Conservation (phyloP, 768 basidiomycete genomes). For the Hericium coralloides region DNA sequence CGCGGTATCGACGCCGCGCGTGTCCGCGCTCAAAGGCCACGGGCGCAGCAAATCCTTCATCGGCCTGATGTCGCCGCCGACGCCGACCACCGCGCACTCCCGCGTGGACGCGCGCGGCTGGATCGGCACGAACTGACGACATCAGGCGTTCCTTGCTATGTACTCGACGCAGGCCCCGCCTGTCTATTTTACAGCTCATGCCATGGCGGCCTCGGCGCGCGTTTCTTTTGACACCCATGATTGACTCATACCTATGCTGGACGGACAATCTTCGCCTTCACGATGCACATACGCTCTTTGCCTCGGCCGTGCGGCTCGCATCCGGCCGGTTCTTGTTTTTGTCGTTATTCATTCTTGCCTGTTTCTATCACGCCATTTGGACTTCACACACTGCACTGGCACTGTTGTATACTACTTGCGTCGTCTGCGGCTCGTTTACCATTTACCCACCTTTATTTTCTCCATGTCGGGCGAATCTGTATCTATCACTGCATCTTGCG, state of each 20-base stretch:
- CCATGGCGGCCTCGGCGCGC: too few relatives aligned
- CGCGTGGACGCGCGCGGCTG: slow-evolving; percentile 82
- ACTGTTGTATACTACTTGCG: slow-evolving; percentile 8
- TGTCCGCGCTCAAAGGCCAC: slow-evolving; percentile 56
- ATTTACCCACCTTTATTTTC: slow-evolving; percentile 1
- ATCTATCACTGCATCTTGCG: slow-evolving; percentile 5
- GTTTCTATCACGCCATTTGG: slow-evolving; percentile 14
- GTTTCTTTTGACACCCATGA: background rate
- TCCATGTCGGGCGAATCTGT: slow-evolving; percentile 5
- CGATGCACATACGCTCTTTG: slow-evolving; percentile 11
- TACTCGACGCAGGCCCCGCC: background rate
- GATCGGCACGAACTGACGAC: slow-evolving; percentile 41
- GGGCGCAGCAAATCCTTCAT: slow-evolving; percentile 71
- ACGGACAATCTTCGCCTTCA: slow-evolving; percentile 9
- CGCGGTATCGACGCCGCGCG: slow-evolving; percentile 53
- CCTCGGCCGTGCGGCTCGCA: background rate
- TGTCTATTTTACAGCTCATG: too few relatives aligned
- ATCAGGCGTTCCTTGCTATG: background rate
- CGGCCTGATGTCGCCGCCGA: slow-evolving; percentile 54
- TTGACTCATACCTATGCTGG: slow-evolving; percentile 15
- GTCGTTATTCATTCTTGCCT: slow-evolving; percentile 18
- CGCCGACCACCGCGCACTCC: slow-evolving; percentile 75
- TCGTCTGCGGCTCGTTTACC: background rate
- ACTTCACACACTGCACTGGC: slow-evolving; percentile 13
- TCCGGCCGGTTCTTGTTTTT: slow-evolving; percentile 13